Evolutionary conservation across 2,329 filamentous ascomycete genomes (phyloP), one percentile per base, ranked within the genome.

Genomic region (Escovopsis sp.): DNA sequence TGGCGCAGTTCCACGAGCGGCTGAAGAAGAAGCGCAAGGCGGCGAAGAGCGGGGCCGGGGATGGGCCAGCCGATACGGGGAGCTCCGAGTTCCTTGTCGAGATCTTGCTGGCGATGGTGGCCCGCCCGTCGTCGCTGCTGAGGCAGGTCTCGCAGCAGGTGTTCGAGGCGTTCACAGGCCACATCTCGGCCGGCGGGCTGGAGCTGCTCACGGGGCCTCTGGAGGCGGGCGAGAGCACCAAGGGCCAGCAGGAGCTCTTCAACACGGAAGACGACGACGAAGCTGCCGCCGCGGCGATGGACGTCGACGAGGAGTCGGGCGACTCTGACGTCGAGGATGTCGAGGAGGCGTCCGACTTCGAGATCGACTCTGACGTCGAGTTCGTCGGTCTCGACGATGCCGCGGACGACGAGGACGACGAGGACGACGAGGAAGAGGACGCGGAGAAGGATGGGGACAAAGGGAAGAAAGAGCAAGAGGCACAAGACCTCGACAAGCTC

Each of bases 171-270:
- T 94, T 94, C 52, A 79, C 83, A 3, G 61, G 72, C 12, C 72
- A 83, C 36, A 70, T 96, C 40, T 85, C 79, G 1, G 63, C 68
- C 5, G 72, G 79, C 37, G 83, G 83, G 1, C 58, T 96, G 36
- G 70, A 79, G 39, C 62, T 72, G 14, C 57, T 74, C 27, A 65
- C 64, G 1, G 72, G 83, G 42, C 77, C 92, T 3, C 63, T 98
- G 12, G 66, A 73, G 35, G 79, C 81, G 1, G 79, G 81, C 38
- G 90, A 96, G 55, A 92, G 72, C 48, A 63, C 80, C 26, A 76
- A 79, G 46, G 90, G 90, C 0, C 85, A 94, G 47, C 76, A 85
- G 49, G 79, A 87, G 43, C 66, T 98, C 14, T 98, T 96, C 56
- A 75, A 76, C 43, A 70, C 73, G 14, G 72, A 73, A 9, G 73